Percentiles rank a stretch among this genome's conserved stretches.
phyloP scores from a whole-genome alignment of 164 flowering plant genomes.

The Annona squamosa region DNA sequence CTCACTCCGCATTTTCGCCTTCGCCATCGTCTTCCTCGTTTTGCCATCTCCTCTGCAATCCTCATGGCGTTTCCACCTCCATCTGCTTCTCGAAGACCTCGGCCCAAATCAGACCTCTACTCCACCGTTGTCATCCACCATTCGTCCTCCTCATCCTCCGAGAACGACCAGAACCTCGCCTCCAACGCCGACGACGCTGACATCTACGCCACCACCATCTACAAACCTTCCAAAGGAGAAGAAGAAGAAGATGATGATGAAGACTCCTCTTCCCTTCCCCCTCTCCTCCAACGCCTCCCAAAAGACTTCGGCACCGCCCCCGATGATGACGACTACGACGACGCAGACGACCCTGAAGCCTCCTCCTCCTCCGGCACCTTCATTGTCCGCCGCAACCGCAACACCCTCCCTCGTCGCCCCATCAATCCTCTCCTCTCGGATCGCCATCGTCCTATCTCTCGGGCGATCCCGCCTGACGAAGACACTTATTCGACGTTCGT shows the following conservation, averaged over 20 bases:
- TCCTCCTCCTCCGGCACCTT: conserved; percentile 53
- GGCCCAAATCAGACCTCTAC: conserved; percentile 23
- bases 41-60: background rate
- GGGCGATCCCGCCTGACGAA: conserved; percentile 31
- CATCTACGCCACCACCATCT: conserved; percentile 62
- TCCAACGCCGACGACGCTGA: conserved; percentile 24
- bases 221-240: conserved; percentile 23
- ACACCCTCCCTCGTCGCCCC: conserved; percentile 9
- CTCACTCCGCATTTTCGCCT: background rate
- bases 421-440: conserved; percentile 14
- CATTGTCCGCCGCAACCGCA: conserved; percentile 43
- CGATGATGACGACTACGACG: conserved; percentile 36
- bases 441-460: conserved; percentile 11
- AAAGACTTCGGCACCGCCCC: conserved; percentile 74
- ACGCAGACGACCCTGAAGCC: conserved; percentile 26
- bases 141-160: conserved; percentile 24
- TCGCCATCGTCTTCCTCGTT: background rate
- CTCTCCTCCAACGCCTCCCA: conserved; percentile 84
- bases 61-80: background rate
- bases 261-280: conserved; percentile 76
- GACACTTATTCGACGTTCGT: conserved; percentile 69
- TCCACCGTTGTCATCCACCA: conserved; percentile 61
- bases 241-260: conserved; percentile 29
- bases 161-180: conserved; percentile 16
- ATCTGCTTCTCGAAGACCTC: conserved; percentile 2